phyloP scores from a whole-genome alignment of 176 grass and related monocot genomes.

The Rhynchospora breviuscula region DNA sequence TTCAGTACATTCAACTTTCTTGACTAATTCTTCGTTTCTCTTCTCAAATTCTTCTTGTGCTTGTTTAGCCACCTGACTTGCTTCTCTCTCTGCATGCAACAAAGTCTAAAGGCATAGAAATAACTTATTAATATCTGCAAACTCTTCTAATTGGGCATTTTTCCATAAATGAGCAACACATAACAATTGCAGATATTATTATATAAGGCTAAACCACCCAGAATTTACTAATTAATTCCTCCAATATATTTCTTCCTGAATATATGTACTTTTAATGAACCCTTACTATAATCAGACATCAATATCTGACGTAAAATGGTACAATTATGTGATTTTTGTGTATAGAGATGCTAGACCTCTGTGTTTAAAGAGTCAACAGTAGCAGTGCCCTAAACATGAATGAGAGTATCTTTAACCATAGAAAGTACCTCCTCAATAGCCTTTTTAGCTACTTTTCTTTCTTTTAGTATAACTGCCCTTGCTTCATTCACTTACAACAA shows the following conservation, averaged over 20 bases:
- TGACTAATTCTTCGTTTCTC: constrained; percentile 75
- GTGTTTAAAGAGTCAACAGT: constrained; percentile 70
- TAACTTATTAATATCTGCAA: constrained; percentile 1
- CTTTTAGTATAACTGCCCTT: constrained; percentile 39
- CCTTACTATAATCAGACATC: background rate
- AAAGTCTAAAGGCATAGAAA: constrained; percentile 39
- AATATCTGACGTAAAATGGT: background rate
- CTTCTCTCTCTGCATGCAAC: constrained; percentile 65
- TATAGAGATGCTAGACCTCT: constrained; percentile 42
- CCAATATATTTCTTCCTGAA: no score
- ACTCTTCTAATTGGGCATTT: background rate
- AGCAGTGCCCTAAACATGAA: constrained; percentile 74
- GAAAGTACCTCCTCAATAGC: constrained; percentile 96
- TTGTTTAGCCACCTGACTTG: constrained; percentile 58
- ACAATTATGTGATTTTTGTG: background rate
- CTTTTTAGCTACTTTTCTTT: constrained; percentile 90
- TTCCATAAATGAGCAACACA: background rate
- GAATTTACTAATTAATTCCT: background rate
- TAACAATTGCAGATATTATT: background rate
- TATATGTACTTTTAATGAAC: background rate
- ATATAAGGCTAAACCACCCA: background rate
- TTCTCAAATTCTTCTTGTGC: constrained; percentile 60
- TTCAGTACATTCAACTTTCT: constrained; percentile 71
- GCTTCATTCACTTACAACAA: no score
- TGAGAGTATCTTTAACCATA: constrained; percentile 85